These are phyloP conservation scores for Gleditsia sinensis DNA, from an alignment of 306 rosid genomes.

Conservation along the genomic window DNA sequence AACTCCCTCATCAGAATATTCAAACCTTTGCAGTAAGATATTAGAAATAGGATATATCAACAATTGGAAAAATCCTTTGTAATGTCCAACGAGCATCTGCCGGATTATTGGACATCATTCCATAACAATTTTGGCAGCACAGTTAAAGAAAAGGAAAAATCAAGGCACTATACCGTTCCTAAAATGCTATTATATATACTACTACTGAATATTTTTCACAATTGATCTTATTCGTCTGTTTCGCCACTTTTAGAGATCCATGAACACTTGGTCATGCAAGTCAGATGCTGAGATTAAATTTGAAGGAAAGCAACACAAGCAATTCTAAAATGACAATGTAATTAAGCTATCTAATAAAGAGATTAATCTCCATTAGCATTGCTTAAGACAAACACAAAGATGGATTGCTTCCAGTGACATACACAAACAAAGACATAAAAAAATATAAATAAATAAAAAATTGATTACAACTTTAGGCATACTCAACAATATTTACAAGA, in stretches of 20 bases:
- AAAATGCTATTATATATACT: neutral
- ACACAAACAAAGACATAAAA: neutral
- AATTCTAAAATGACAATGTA: conserved; percentile 21
- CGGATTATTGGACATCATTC: conserved; percentile 21
- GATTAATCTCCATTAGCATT: conserved; percentile 18
- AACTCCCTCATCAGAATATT: conserved; percentile 57
- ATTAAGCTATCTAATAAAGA: neutral
- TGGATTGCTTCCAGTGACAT: conserved; percentile 15
- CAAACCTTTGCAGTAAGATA: conserved; percentile 9
- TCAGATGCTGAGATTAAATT: conserved; percentile 5
- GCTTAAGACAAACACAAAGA: conserved; percentile 18
- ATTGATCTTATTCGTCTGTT: neutral
- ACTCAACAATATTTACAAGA: neutral
- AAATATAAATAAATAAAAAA: neutral
- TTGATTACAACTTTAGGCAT: neutral
- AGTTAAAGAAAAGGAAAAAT: neutral
- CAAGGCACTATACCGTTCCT: neutral
- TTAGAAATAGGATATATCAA: conserved; percentile 5
- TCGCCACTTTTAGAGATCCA: neutral
- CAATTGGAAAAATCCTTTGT: conserved; percentile 10
- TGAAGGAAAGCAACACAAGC: conserved; percentile 26
- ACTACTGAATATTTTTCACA: neutral
- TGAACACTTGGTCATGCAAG: conserved; percentile 20
- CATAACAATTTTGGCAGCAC: neutral
- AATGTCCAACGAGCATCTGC: neutral